Conservation (phyloP, 2,329 filamentous ascomycete genomes). For the Penicillium freii region DNA sequence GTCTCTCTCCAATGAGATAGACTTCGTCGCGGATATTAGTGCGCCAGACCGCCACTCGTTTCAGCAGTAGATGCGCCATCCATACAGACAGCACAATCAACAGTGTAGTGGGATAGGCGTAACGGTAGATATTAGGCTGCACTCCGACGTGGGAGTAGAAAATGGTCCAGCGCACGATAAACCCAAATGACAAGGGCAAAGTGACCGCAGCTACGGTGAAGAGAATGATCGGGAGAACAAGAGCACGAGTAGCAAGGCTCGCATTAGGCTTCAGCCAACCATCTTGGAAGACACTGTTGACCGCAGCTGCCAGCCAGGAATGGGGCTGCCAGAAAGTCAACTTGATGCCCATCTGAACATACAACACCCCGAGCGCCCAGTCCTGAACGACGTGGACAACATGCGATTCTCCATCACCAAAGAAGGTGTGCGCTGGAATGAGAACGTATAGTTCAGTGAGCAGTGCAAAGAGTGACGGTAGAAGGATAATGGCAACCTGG, state of each 20-base stretch:
- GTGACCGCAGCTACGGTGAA: conserved; percentile 63
- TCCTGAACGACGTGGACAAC: conserved; percentile 81
- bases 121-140: conserved; percentile 55
- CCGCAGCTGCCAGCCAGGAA: conserved; percentile 69
- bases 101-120: conserved; percentile 69
- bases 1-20: conserved; percentile 87
- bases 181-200: conserved; percentile 62
- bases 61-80: conserved; percentile 37
- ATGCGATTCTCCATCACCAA: conserved; percentile 42
- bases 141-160: conserved; percentile 34
- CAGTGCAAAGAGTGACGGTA: conserved; percentile 76
- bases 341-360: conserved; percentile 74
- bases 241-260: conserved; percentile 74
- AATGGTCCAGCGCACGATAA: conserved; percentile 47
- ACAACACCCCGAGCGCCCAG: conserved; percentile 90
- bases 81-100: conserved; percentile 54
- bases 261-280: conserved; percentile 80
- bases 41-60: conserved; percentile 72
- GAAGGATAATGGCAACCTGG: conserved; percentile 68
- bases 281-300: conserved; percentile 68
- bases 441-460: conserved; percentile 85
- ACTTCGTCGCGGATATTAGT: conserved; percentile 86
- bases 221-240: conserved; percentile 72
- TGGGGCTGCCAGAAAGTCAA: conserved; percentile 66
- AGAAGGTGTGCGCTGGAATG: conserved; percentile 80